These are phyloP conservation scores for Penicillium sp. DNA, from an alignment of 2,329 filamentous ascomycete genomes.

Conservation along the genomic window DNA sequence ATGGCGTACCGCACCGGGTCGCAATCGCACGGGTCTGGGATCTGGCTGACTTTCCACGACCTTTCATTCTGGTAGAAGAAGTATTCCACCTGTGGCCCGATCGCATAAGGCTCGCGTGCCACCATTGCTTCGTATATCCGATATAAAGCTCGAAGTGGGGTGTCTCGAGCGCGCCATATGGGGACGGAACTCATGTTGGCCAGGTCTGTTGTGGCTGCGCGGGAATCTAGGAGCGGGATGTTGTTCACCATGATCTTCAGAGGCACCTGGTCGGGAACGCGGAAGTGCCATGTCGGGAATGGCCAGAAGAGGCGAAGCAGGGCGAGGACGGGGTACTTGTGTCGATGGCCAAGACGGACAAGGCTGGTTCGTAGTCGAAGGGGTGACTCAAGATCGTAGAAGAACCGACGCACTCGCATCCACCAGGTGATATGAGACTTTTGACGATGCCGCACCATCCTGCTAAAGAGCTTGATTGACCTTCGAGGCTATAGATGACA, in stretches of 20 bases:
- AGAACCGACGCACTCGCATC: conserved; percentile 11
- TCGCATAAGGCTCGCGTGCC: conserved; percentile 18
- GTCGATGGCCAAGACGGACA: conserved; percentile 18
- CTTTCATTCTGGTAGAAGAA: conserved; percentile 20
- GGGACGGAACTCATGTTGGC: conserved; percentile 27
- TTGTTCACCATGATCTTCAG: conserved; percentile 12
- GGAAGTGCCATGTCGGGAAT: conserved; percentile 25
- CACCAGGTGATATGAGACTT: conserved; percentile 9
- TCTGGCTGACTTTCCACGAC: conserved; percentile 19
- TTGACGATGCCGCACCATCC: conserved; percentile 2
- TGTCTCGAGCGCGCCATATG: conserved; percentile 29
- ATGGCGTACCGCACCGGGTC: conserved; percentile 31
- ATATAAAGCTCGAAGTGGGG: conserved; percentile 29
- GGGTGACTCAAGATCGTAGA: conserved; percentile 16
- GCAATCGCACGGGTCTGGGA: conserved; percentile 24
- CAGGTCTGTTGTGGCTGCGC: conserved; percentile 16
- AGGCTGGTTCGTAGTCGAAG: conserved; percentile 21
- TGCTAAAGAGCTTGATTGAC: background rate
- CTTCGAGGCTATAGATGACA: background rate
- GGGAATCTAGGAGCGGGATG: conserved; percentile 13
- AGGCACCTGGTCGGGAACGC: conserved; percentile 20
- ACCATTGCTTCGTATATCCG: conserved; percentile 27
- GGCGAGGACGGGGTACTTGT: conserved; percentile 18
- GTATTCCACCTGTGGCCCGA: conserved; percentile 26
- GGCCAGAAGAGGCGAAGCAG: conserved; percentile 25